phyloP scores from a whole-genome alignment of 495 filamentous ascomycete species.

The Podospora pseudocomata region DNA sequence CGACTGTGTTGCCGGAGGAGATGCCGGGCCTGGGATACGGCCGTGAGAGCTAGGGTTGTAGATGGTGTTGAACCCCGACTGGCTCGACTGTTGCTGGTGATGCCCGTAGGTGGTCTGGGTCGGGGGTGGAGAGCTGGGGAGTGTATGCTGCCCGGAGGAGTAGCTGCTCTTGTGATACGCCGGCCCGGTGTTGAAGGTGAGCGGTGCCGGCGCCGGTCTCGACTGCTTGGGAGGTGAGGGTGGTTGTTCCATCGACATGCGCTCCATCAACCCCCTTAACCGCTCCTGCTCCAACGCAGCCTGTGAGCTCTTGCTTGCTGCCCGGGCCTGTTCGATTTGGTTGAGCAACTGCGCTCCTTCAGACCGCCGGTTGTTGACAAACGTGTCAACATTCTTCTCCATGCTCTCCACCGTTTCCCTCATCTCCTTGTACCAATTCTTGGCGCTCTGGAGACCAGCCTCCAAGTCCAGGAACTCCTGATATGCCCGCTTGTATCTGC shows the following conservation, averaged over 20 bases:
- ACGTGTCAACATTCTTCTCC: slow-evolving; percentile 94
- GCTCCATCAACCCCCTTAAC: slow-evolving; percentile 86
- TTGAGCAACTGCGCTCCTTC: slow-evolving; percentile 86
- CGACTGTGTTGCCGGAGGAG: slow-evolving; percentile 46
- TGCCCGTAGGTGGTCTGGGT: slow-evolving; percentile 43
- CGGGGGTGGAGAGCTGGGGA: slow-evolving; percentile 50
- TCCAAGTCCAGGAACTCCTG: slow-evolving; percentile 91
- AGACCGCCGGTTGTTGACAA: slow-evolving; percentile 88
- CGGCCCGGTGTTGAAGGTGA: slow-evolving; percentile 36
- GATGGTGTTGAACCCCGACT: slow-evolving; percentile 18
- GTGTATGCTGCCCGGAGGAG: neutral
- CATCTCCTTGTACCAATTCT: slow-evolving; percentile 94
- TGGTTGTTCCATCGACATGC: slow-evolving; percentile 73
- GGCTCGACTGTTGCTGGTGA: slow-evolving; percentile 25
- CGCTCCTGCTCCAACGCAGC: slow-evolving; percentile 84
- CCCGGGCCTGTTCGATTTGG: slow-evolving; percentile 79
- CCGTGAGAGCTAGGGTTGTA: slow-evolving; percentile 50
- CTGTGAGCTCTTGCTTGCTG: slow-evolving; percentile 63
- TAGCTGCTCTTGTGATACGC: slow-evolving; percentile 47
- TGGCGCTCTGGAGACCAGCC: slow-evolving; percentile 77
- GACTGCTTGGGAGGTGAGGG: slow-evolving; percentile 44
- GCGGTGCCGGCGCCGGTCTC: slow-evolving; percentile 46
- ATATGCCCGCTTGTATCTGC: slow-evolving; percentile 85
- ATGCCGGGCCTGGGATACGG: slow-evolving; percentile 47
- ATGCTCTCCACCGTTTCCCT: slow-evolving; percentile 88